These are phyloP conservation scores for Pyricularia sp. DNA, from an alignment of 2,329 filamentous ascomycete genomes.

Conservation along the genomic window DNA sequence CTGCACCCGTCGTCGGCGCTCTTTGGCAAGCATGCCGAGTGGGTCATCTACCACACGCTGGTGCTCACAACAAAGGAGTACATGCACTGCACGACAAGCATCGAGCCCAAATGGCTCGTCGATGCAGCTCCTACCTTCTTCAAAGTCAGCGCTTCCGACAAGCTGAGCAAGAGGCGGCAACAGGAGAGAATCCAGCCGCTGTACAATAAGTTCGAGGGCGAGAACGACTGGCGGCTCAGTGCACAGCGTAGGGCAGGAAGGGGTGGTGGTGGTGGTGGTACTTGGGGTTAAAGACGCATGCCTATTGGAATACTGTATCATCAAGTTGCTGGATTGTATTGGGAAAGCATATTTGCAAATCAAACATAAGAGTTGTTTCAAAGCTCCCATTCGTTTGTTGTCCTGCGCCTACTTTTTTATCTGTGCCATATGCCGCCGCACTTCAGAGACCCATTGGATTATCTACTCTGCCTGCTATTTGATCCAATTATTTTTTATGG, in stretches of 20 bases:
- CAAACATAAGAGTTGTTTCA: background rate
- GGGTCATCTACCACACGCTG: slow-evolving; percentile 87
- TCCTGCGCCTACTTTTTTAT: background rate
- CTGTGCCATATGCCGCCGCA: background rate
- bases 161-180: slow-evolving; percentile 82
- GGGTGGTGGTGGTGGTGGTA: slow-evolving; percentile 77
- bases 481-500: background rate
- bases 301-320: background rate
- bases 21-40: slow-evolving; percentile 93
- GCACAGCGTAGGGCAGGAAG: slow-evolving; percentile 79
- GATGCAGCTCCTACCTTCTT: slow-evolving; percentile 98
- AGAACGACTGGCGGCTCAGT: slow-evolving; percentile 91
- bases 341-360: background rate
- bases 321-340: background rate
- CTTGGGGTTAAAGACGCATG: slow-evolving; percentile 60
- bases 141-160: slow-evolving; percentile 85
- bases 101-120: slow-evolving; percentile 90
- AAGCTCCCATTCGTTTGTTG: background rate
- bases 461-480: background rate
- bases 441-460: background rate
- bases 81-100: slow-evolving; percentile 88
- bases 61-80: slow-evolving; percentile 96
- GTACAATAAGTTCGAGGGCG: slow-evolving; percentile 84
- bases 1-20: slow-evolving; percentile 86
- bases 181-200: slow-evolving; percentile 91